These are phyloP conservation scores for Cladophialophora exuberans DNA, from an alignment of 2,329 filamentous ascomycete species.

Conservation along the genomic window DNA sequence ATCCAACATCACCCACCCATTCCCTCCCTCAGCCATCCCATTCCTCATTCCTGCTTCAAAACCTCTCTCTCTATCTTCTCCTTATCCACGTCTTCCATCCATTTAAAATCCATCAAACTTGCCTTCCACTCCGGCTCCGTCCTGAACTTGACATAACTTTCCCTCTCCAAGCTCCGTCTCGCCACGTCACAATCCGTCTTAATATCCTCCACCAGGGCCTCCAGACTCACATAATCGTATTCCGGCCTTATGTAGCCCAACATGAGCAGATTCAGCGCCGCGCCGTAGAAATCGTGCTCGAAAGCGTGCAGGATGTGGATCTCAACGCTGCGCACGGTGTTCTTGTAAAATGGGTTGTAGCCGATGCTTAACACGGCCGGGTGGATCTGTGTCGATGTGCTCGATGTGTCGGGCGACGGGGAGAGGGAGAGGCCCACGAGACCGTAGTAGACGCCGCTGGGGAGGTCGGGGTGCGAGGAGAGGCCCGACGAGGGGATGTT, in stretches of 20 bases:
- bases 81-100: constrained; percentile 37
- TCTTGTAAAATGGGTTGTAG: constrained; percentile 98
- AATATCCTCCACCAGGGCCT: constrained; percentile 87
- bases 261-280: constrained; percentile 76
- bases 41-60: constrained; percentile 15
- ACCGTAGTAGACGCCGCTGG: constrained; percentile 90
- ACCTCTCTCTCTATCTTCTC: constrained; percentile 36
- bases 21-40: not conserved
- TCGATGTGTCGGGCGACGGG: constrained; percentile 19
- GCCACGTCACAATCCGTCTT: constrained; percentile 85
- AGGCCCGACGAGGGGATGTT: constrained; percentile 76
- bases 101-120: constrained; percentile 36
- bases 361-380: constrained; percentile 94
- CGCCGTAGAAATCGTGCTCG: constrained; percentile 79
- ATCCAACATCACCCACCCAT: not conserved
- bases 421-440: constrained; percentile 75
- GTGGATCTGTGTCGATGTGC: constrained; percentile 52
- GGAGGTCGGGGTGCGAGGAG: constrained; percentile 61
- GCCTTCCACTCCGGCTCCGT: constrained; percentile 43
- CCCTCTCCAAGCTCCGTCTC: constrained; percentile 68
- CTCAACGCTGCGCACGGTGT: constrained; percentile 78
- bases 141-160: constrained; percentile 57
- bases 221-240: constrained; percentile 81
- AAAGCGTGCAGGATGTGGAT: constrained; percentile 73
- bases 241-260: constrained; percentile 88